Conservation (phyloP, 805 yeast species). For the Wickerhamomyces alni region DNA sequence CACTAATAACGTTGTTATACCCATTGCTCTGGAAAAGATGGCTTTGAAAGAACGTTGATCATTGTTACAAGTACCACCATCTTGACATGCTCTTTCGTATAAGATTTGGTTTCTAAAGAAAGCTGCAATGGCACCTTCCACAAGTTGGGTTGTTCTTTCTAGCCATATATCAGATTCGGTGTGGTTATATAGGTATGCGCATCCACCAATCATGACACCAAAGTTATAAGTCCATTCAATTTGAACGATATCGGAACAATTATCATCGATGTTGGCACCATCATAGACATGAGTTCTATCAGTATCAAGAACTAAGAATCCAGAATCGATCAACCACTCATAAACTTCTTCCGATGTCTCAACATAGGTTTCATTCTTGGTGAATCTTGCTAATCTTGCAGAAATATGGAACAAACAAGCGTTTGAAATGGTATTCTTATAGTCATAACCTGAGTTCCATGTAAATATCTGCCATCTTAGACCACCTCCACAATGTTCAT, state of each 20-base stretch:
- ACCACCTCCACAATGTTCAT: conserved; percentile 52
- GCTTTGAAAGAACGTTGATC: conserved; percentile 77
- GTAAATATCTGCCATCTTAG: conserved; percentile 69
- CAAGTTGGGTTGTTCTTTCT: conserved; percentile 37
- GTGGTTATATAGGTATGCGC: conserved; percentile 61
- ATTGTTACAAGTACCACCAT: conserved; percentile 49
- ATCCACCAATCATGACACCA: conserved; percentile 60
- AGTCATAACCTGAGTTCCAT: conserved; percentile 64
- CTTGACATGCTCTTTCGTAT: conserved; percentile 60
- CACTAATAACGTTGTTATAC: conserved; percentile 48
- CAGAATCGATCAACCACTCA: conserved; percentile 52
- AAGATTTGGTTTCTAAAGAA: conserved; percentile 49
- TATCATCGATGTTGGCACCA: conserved; percentile 48
- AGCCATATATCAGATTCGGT: conserved; percentile 50
- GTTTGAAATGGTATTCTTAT: conserved; percentile 58
- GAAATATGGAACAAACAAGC: conserved; percentile 59
- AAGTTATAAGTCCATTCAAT: conserved; percentile 66
- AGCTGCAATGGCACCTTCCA: conserved; percentile 38
- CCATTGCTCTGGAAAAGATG: conserved; percentile 57
- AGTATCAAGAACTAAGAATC: conserved; percentile 33
- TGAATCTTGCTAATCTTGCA: conserved; percentile 58
- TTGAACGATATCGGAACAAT: conserved; percentile 42
- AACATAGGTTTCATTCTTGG: conserved; percentile 48
- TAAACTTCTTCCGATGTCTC: conserved; percentile 50
- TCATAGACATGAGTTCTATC: conserved; percentile 40